A percentile compares a stretch with the other conserved stretches of the same genome.
Evolutionary conservation across 164 flowering plant genomes (phyloP).

Genomic region (Umbellularia californica): DNA sequence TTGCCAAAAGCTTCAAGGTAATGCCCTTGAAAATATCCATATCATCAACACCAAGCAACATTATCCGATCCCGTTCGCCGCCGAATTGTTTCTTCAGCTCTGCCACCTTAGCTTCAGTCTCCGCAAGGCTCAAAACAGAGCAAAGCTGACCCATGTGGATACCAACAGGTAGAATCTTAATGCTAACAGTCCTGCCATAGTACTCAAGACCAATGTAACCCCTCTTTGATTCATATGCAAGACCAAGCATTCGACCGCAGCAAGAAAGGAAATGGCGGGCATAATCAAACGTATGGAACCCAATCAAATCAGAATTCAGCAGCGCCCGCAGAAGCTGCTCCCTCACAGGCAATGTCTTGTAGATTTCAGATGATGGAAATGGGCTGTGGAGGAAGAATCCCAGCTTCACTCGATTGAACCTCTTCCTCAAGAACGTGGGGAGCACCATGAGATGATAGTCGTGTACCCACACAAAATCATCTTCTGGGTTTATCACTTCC

Average conservation of each 20-base stretch:
- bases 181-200: slow-evolving; percentile 66
- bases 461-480: slow-evolving; percentile 72
- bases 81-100: slow-evolving; percentile 43
- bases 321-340: slow-evolving; percentile 62
- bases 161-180: slow-evolving; percentile 75
- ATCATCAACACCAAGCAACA: slow-evolving; percentile 75
- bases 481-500: slow-evolving; percentile 78
- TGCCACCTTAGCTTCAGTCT: slow-evolving; percentile 54
- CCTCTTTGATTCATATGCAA: slow-evolving; percentile 66
- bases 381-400: slow-evolving; percentile 78
- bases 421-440: slow-evolving; percentile 71
- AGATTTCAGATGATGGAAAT: slow-evolving; percentile 65
- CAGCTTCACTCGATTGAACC: slow-evolving; percentile 63
- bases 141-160: slow-evolving; percentile 69
- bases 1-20: slow-evolving; percentile 63
- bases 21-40: slow-evolving; percentile 87
- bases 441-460: slow-evolving; percentile 75
- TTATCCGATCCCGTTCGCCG: slow-evolving; percentile 28
- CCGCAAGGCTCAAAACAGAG: slow-evolving; percentile 49
- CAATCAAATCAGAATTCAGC: slow-evolving; percentile 66
- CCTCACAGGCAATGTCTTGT: slow-evolving; percentile 61
- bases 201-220: slow-evolving; percentile 74
- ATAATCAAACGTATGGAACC: slow-evolving; percentile 74
- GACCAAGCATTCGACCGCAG: slow-evolving; percentile 70
- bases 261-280: slow-evolving; percentile 72